These are phyloP conservation scores for Eucalyptus cloeziana DNA, from an alignment of 345 rosid species.

Conservation along the genomic window DNA sequence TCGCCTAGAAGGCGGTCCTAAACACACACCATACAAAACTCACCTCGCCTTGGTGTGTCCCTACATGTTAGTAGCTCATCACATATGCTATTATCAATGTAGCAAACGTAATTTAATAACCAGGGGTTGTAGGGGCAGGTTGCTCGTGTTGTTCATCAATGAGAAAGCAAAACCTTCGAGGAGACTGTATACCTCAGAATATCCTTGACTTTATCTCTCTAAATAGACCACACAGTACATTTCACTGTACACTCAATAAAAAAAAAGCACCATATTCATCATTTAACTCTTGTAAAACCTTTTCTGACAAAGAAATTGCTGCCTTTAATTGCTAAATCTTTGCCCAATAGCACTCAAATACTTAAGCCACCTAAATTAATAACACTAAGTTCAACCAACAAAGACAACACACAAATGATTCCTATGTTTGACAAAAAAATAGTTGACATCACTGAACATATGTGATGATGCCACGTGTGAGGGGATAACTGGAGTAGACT, in stretches of 20 bases:
- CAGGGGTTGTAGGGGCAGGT: background rate
- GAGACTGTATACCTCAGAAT: background rate
- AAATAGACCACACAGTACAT: background rate
- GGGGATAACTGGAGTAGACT: background rate
- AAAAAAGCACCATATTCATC: background rate
- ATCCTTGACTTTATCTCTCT: background rate
- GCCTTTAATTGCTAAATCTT: background rate
- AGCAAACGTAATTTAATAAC: too few species aligned
- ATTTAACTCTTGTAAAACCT: background rate
- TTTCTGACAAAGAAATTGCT: background rate
- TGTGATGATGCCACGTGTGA: background rate
- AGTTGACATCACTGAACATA: background rate
- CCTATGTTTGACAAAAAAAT: background rate
- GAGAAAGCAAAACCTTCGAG: background rate
- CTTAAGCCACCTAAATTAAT: background rate
- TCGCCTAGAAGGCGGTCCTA: too few species aligned
- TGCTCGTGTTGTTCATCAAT: background rate
- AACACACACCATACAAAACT: too few species aligned
- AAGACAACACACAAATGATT: background rate
- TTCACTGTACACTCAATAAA: background rate
- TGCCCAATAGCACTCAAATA: background rate
- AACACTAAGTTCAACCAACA: background rate
- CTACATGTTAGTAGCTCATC: too few species aligned
- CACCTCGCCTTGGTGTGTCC: rapidly evolving
- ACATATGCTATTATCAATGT: too few species aligned